Conservation (phyloP, 352 stramenopile genomes). For the Globisporangium carolinianum region DNA sequence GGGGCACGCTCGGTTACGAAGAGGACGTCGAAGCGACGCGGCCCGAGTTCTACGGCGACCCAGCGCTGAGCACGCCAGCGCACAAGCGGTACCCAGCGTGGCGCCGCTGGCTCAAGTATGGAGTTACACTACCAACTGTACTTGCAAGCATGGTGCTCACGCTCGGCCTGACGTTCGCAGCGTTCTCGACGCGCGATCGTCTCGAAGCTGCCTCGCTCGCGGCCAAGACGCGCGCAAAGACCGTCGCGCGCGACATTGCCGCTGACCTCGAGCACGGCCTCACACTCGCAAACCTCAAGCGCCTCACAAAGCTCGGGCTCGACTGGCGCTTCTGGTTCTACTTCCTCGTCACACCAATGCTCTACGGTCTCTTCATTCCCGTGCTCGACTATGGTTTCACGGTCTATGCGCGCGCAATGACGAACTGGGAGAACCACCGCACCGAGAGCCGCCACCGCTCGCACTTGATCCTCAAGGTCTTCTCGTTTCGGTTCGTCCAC, state of each 20-base stretch:
- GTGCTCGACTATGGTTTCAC: constrained; percentile 83
- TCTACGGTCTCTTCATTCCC: constrained; percentile 84
- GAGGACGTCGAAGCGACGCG: constrained; percentile 79
- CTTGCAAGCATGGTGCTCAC: constrained; percentile 44
- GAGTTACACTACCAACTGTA: constrained; percentile 57
- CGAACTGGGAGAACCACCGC: constrained; percentile 91
- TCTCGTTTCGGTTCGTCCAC: constrained; percentile 96
- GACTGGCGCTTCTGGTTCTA: constrained; percentile 83
- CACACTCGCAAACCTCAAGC: constrained; percentile 50
- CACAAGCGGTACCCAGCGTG: constrained; percentile 56
- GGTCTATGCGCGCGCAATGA: constrained; percentile 81
- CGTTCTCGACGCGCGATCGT: constrained; percentile 75
- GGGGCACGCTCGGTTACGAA: constrained; percentile 88
- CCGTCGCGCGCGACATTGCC: constrained; percentile 45
- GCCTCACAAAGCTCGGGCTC: constrained; percentile 51
- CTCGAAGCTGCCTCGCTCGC: constrained; percentile 50
- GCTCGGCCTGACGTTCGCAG: constrained; percentile 48
- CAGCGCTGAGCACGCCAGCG: constrained; percentile 20
- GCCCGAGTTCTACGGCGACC: constrained; percentile 74
- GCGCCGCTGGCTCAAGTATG: constrained; percentile 76
- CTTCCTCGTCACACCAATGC: constrained; percentile 71
- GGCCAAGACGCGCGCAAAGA: constrained; percentile 28
- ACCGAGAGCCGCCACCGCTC: constrained; percentile 84
- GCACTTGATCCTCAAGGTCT: constrained; percentile 97
- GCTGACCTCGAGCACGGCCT: constrained; percentile 33